These are phyloP conservation scores for Plasmodium sp. DNA, from an alignment of 169 alveolate genomes.

Conservation along the genomic window DNA sequence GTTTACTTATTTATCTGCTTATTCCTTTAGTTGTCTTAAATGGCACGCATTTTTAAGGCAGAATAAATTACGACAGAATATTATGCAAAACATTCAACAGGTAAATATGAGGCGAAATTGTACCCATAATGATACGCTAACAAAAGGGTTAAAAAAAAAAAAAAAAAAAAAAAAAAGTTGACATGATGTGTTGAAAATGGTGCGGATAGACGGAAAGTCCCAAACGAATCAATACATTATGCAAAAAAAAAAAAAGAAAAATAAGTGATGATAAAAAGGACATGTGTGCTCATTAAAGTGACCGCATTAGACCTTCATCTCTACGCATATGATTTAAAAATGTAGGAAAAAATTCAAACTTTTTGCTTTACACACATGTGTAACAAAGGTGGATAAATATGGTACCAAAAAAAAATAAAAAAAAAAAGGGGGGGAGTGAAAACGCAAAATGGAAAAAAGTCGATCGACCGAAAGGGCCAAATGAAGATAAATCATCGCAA, in stretches of 20 bases:
- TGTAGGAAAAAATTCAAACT: not conserved
- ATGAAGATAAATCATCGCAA: not conserved
- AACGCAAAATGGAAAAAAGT: not conserved
- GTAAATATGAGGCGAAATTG: constrained; percentile 1
- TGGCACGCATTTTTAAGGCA: not conserved
- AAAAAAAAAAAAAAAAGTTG: not conserved
- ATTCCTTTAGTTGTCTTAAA: constrained; percentile 10
- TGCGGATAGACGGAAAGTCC: not conserved
- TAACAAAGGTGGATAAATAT: not conserved
- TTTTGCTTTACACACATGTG: not conserved
- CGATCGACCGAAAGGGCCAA: not conserved
- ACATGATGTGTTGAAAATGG: not conserved
- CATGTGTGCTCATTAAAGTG: not conserved
- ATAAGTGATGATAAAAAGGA: not conserved
- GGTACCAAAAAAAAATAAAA: not conserved
- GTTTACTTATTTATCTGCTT: not conserved
- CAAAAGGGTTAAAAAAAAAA: not conserved
- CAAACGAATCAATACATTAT: not conserved
- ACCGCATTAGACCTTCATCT: not conserved
- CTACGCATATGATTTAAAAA: not conserved
- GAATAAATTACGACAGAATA: not conserved
- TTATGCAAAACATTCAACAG: not conserved
- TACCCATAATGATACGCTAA: not conserved
- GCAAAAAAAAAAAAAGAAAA: not conserved
- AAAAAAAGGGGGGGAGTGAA: not conserved